Evolutionary conservation across 371 early-diverging fungal genomes (phyloP).

Genomic region (Actinomucor elegans): DNA sequence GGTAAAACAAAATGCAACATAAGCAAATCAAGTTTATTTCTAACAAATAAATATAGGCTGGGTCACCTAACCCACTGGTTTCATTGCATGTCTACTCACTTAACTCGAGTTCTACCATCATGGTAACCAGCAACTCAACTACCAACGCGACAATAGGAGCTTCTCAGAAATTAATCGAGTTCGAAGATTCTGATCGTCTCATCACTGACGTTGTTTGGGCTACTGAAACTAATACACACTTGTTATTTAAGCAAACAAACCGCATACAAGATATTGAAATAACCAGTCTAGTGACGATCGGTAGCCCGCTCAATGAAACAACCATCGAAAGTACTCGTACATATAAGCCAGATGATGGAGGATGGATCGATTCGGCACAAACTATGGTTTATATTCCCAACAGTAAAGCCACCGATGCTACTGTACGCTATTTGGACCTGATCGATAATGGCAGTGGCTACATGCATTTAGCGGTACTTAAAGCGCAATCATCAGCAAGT

Average conservation of each 20-base stretch:
- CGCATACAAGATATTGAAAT: slow-evolving; percentile 81
- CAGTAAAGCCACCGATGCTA: slow-evolving; percentile 16
- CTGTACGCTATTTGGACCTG: slow-evolving; percentile 73
- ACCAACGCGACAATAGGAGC: slow-evolving; percentile 8
- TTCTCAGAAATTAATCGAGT: slow-evolving; percentile 26
- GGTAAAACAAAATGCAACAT: slow-evolving; percentile 24
- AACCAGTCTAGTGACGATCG: slow-evolving; percentile 53
- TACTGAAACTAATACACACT: slow-evolving; percentile 46
- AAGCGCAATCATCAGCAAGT: slow-evolving; percentile 33
- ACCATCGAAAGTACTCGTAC: slow-evolving; percentile 47
- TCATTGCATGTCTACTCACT: slow-evolving; percentile 69
- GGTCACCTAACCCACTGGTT: slow-evolving; percentile 82
- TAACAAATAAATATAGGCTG: no score
- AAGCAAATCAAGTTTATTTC: background rate
- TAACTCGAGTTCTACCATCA: slow-evolving; percentile 25
- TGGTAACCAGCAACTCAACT: slow-evolving; percentile 33
- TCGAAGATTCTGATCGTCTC: slow-evolving; percentile 66
- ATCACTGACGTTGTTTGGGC: slow-evolving; percentile 83
- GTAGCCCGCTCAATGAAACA: slow-evolving; percentile 4
- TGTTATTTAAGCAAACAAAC: slow-evolving; percentile 82
- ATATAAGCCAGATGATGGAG: slow-evolving; percentile 60
- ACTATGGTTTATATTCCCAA: slow-evolving; percentile 42
- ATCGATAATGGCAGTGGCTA: slow-evolving; percentile 71
- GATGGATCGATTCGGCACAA: slow-evolving; percentile 69
- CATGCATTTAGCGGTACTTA: slow-evolving; percentile 79